These are phyloP conservation scores for Pelargonium nanum DNA, from an alignment of 345 rosid species.

Conservation along the genomic window DNA sequence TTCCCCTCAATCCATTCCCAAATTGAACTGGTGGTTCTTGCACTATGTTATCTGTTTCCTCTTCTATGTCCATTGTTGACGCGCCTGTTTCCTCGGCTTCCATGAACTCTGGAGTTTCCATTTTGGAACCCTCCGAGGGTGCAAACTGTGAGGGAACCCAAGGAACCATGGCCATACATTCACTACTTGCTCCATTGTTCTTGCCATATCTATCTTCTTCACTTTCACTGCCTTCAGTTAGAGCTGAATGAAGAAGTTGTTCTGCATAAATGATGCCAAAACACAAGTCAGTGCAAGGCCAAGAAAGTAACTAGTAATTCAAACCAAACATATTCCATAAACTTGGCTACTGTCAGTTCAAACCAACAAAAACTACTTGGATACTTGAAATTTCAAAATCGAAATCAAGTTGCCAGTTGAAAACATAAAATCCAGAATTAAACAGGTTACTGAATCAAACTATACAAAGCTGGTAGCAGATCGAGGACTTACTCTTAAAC, in stretches of 20 bases:
- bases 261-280: slow-evolving; percentile 18
- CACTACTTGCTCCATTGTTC: slow-evolving; percentile 1
- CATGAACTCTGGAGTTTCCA: slow-evolving; percentile 25
- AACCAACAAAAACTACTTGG: no score
- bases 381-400: no score
- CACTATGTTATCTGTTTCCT: not conserved
- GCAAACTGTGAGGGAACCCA: slow-evolving; percentile 41
- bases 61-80: slow-evolving; percentile 52
- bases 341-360: no score
- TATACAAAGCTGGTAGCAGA: no score
- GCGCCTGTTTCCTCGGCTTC: slow-evolving; percentile 42
- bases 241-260: slow-evolving; percentile 17
- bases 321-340: no score
- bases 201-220: not conserved
- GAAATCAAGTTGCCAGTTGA: no score
- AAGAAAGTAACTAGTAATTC: no score
- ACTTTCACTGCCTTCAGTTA: not conserved
- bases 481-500: slow-evolving; percentile 36
- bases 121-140: not conserved
- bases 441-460: no score
- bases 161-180: slow-evolving; percentile 43
- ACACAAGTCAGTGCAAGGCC: no score
- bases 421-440: no score
- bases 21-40: slow-evolving; percentile 1
- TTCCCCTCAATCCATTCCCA: slow-evolving; percentile 9